phyloP scores from a whole-genome alignment of 2,329 filamentous ascomycete genomes.

The Scedosporium aurantiacum region DNA sequence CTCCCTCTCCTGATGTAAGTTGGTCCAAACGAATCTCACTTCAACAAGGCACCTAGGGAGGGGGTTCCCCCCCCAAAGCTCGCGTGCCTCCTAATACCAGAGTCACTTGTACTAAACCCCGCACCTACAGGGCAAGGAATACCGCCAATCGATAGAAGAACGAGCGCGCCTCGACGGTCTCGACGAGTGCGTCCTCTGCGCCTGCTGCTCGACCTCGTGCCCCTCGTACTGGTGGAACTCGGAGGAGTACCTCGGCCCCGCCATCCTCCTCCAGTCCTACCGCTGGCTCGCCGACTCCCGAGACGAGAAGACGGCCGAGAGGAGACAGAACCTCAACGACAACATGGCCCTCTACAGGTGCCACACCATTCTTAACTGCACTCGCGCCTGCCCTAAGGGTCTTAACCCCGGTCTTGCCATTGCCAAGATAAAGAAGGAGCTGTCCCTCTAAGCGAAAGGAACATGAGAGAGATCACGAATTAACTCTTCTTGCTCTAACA shows the following conservation, averaged over 20 bases:
- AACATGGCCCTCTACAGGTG: slow-evolving; percentile 98
- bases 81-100: neutral
- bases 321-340: slow-evolving; percentile 89
- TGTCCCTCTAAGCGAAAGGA: slow-evolving; percentile 46
- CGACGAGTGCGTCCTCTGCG: slow-evolving; percentile 98
- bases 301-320: slow-evolving; percentile 79
- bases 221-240: slow-evolving; percentile 99
- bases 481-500: neutral
- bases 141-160: slow-evolving; percentile 81
- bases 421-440: slow-evolving; percentile 96
- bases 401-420: slow-evolving; percentile 92
- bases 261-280: slow-evolving; percentile 94
- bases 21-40: neutral
- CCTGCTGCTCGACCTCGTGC: slow-evolving; percentile 97
- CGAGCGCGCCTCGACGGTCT: slow-evolving; percentile 95
- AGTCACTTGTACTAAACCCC: neutral
- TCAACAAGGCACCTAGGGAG: neutral
- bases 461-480: neutral
- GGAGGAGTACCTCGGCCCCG: slow-evolving; percentile 95
- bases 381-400: slow-evolving; percentile 94
- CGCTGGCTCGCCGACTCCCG: slow-evolving; percentile 92
- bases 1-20: slow-evolving; percentile 70
- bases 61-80: neutral
- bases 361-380: slow-evolving; percentile 99
- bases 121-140: slow-evolving; percentile 67